A percentile compares a stretch with the other conserved stretches of the same genome.
phyloP scores from a whole-genome alignment of 345 rosid genomes.

The Salix exigua region DNA sequence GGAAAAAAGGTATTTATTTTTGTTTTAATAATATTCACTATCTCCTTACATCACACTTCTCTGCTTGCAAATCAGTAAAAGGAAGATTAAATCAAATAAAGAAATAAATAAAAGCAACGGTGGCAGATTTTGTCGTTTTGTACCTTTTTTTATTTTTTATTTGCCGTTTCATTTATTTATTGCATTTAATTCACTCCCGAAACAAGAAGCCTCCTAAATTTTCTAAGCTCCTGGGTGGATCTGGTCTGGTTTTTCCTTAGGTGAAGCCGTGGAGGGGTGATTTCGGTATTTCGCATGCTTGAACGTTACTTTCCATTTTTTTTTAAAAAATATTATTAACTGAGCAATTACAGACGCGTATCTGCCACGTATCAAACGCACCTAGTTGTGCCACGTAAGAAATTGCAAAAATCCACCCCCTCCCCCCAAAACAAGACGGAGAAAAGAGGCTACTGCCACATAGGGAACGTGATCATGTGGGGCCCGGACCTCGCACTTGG shows the following conservation, averaged over 20 bases:
- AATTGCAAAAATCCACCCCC: background rate
- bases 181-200: background rate
- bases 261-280: background rate
- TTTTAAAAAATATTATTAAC: background rate
- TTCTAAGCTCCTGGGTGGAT: background rate
- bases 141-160: background rate
- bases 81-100: background rate
- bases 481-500: background rate
- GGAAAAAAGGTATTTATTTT: background rate
- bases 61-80: background rate
- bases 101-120: background rate
- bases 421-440: too few relatives aligned
- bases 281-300: background rate
- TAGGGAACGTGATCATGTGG: constrained; percentile 6
- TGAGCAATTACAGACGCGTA: constrained; percentile 14
- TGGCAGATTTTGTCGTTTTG: constrained; percentile 4
- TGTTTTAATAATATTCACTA: background rate
- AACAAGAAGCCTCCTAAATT: background rate
- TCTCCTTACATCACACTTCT: background rate
- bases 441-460: background rate
- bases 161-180: background rate
- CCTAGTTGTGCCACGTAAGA: constrained; percentile 17
- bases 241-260: background rate
- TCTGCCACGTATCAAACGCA: constrained; percentile 21
- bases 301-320: background rate